phyloP scores from a whole-genome alignment of 106 monocot genomes.

The Allium cepa region DNA sequence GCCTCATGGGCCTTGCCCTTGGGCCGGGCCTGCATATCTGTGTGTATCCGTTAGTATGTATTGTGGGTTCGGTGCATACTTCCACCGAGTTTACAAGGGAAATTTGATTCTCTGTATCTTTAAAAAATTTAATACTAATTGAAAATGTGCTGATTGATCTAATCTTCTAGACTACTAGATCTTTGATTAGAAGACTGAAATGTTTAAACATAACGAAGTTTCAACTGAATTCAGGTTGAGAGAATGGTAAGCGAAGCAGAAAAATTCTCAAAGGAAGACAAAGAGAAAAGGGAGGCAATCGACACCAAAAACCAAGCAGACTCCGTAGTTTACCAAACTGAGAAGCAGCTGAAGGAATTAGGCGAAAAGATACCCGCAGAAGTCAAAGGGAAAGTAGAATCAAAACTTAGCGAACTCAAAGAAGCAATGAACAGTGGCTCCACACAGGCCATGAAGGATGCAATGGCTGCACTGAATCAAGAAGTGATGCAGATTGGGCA shows the following conservation, averaged over 20 bases:
- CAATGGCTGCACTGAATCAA: slow-evolving; percentile 31
- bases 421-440: slow-evolving; percentile 20
- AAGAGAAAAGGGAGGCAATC: slow-evolving; percentile 27
- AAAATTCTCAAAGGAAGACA: slow-evolving; percentile 30
- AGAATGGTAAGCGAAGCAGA: slow-evolving; percentile 35
- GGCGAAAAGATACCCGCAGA: slow-evolving; percentile 30
- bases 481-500: slow-evolving; percentile 42
- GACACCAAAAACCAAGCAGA: slow-evolving; percentile 40
- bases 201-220: too few species aligned
- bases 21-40: too few species aligned
- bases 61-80: too few species aligned
- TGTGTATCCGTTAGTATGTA: too few species aligned
- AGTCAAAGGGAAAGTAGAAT: slow-evolving; percentile 33
- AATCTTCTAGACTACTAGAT: too few species aligned
- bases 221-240: slow-evolving; percentile 5
- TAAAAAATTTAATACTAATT: too few species aligned
- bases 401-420: slow-evolving; percentile 25
- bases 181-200: too few species aligned
- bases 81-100: too few species aligned
- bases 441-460: slow-evolving; percentile 24
- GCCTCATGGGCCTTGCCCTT: too few species aligned
- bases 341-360: slow-evolving; percentile 45
- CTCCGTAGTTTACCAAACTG: slow-evolving; percentile 31
- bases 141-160: too few species aligned
- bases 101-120: too few species aligned